These are phyloP conservation scores for Heimioporus sp. DNA, from an alignment of 768 basidiomycete genomes.

Conservation along the genomic window DNA sequence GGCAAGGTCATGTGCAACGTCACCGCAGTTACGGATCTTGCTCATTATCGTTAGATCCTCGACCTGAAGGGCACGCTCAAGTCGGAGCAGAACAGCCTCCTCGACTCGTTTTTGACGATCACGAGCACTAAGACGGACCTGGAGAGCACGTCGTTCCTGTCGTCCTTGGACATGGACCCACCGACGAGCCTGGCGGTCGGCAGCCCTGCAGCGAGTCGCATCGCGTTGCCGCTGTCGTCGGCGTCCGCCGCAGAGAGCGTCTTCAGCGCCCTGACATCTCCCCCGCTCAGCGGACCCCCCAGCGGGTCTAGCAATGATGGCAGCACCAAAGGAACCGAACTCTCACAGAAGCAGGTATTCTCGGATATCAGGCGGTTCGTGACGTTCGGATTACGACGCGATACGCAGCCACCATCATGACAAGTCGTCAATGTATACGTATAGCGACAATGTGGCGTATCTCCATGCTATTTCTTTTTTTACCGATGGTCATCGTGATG, in stretches of 20 bases:
- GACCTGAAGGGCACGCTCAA: conserved; percentile 94
- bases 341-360: conserved; percentile 69
- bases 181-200: conserved; percentile 52
- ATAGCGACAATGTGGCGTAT: no score
- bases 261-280: conserved; percentile 55
- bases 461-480: no score
- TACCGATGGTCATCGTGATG: not conserved
- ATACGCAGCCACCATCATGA: conserved; percentile 40
- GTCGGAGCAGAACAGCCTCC: conserved; percentile 79
- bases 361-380: conserved; percentile 88
- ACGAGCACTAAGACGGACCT: conserved; percentile 92
- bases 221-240: conserved; percentile 47
- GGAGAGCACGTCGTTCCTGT: conserved; percentile 88
- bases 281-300: conserved; percentile 61
- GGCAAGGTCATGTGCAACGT: conserved; percentile 40
- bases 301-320: conserved; percentile 54
- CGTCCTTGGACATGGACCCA: conserved; percentile 95
- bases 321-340: conserved; percentile 40
- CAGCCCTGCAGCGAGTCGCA: conserved; percentile 64
- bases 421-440: no score
- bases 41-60: conserved; percentile 60
- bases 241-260: conserved; percentile 47
- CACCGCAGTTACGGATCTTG: conserved; percentile 8
- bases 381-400: conserved; percentile 82
- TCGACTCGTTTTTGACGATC: conserved; percentile 88